Conservation (phyloP, 2,329 filamentous ascomycete species). For the Talaromyces pinophilus region DNA sequence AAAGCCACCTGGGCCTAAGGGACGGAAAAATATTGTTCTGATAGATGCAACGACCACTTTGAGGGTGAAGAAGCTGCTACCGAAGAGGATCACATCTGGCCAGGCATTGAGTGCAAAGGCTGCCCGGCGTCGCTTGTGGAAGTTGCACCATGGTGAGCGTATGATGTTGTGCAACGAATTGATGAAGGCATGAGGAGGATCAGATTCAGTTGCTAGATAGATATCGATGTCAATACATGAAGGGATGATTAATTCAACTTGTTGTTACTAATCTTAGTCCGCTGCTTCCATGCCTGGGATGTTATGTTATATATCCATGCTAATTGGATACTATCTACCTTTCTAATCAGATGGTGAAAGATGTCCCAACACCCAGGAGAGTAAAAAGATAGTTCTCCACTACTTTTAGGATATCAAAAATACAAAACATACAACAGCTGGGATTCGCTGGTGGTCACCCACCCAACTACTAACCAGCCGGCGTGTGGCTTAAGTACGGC, state of each 20-base stretch:
- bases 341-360: too few species aligned
- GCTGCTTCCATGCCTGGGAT: neutral
- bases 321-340: too few species aligned
- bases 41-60: too few species aligned
- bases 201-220: neutral
- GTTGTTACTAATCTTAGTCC: neutral
- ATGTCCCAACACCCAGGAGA: neutral
- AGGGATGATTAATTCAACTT: neutral
- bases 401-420: neutral
- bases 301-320: neutral
- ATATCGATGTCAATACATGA: conserved; percentile 5
- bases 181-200: neutral
- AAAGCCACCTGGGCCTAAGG: neutral
- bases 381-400: neutral
- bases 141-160: neutral
- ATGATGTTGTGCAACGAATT: neutral
- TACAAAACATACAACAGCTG: neutral
- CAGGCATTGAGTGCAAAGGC: neutral
- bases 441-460: conserved; percentile 2
- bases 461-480: conserved; percentile 1
- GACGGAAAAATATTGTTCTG: neutral
- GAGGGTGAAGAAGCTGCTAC: neutral
- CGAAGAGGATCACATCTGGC: too few species aligned
- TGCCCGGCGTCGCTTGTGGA: neutral
- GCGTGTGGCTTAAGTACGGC: conserved; percentile 2